phyloP scores from a whole-genome alignment of 2,329 filamentous ascomycete genomes.

The Clonostachys sp. region DNA sequence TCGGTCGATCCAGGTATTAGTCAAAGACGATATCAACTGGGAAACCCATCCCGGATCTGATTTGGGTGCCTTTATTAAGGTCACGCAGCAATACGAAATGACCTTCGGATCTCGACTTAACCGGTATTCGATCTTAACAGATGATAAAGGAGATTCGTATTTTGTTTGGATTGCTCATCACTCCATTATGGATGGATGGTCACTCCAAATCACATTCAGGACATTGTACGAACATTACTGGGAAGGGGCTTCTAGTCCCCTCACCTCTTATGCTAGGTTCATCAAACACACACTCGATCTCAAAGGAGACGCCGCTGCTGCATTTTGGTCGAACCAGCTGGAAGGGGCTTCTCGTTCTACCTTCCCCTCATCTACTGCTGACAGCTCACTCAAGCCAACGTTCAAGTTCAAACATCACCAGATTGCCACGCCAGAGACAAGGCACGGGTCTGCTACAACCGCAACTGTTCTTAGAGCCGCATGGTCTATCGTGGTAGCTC shows the following conservation, averaged over 20 bases:
- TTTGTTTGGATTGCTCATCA: slow-evolving; percentile 17
- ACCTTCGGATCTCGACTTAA: slow-evolving; percentile 7
- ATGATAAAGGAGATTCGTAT: background rate
- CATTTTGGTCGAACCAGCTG: background rate
- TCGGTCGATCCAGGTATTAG: background rate
- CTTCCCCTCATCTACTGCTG: background rate
- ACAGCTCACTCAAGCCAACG: background rate
- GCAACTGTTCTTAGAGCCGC: slow-evolving; percentile 7
- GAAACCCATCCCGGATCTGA: background rate
- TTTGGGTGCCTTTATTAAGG: background rate
- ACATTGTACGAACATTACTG: background rate
- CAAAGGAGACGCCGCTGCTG: background rate
- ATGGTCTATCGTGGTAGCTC: slow-evolving; percentile 1
- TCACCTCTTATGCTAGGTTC: background rate
- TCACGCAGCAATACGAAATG: slow-evolving; percentile 6
- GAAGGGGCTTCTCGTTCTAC: background rate
- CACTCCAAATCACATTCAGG: slow-evolving; percentile 3
- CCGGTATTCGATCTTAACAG: slow-evolving; percentile 4
- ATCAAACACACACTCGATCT: background rate
- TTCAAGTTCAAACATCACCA: no score
- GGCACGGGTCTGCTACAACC: background rate
- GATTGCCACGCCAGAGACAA: background rate
- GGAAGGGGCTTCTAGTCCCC: background rate
- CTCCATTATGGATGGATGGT: slow-evolving; percentile 17
- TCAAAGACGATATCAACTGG: slow-evolving; percentile 1